A percentile compares a stretch with the other conserved stretches of the same genome.
These are phyloP conservation scores for Tetrahymena thermophila DNA, from an alignment of 73 alveolate genomes.

Conservation along the genomic window DNA sequence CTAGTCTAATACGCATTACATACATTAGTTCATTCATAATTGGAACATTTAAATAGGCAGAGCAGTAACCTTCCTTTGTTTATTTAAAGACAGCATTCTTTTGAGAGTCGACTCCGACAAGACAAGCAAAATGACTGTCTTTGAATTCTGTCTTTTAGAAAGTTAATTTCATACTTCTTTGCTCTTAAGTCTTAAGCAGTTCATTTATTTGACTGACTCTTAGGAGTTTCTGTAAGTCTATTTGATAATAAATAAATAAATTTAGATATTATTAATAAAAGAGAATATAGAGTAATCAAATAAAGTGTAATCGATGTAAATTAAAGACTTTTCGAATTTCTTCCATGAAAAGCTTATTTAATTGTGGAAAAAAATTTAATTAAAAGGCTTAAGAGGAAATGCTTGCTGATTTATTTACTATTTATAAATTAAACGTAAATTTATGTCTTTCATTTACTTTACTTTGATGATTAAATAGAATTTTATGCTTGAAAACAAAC, in stretches of 20 bases:
- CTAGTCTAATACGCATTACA: background rate
- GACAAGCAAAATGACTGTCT: background rate
- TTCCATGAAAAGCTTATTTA: no score
- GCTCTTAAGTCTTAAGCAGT: background rate
- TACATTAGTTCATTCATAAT: background rate
- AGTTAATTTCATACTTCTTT: background rate
- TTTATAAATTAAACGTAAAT: no score
- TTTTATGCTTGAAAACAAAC: background rate
- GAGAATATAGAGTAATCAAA: background rate
- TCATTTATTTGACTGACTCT: background rate
- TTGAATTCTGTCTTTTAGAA: background rate
- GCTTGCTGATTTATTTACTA: background rate
- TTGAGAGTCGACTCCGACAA: background rate
- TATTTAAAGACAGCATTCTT: background rate
- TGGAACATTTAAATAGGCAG: background rate
- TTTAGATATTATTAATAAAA: background rate
- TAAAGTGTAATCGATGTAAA: background rate
- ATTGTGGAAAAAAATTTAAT: background rate
- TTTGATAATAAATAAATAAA: background rate
- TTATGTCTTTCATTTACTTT: background rate
- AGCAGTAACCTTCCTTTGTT: background rate
- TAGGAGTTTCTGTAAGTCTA: background rate
- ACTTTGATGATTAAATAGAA: background rate
- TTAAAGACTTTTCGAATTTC: no score
- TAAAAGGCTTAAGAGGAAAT: no score